These are phyloP conservation scores for Lobosporangium transversale DNA, from an alignment of 192 early-diverging fungal genomes.

Conservation along the genomic window DNA sequence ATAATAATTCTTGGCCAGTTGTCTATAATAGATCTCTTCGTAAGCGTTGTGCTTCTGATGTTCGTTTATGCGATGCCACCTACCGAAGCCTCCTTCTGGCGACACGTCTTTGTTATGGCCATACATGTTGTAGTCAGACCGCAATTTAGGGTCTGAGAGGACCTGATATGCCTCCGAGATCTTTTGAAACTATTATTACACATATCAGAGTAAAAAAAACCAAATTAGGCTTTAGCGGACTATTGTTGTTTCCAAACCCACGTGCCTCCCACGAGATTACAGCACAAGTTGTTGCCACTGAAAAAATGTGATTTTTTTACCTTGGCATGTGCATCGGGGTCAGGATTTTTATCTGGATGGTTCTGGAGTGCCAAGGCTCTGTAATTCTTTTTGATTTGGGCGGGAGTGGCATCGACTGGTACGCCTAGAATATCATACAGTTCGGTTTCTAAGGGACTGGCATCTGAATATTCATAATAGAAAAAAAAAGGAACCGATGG, in stretches of 20 bases:
- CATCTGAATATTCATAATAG: constrained; percentile 56
- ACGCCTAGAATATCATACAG: constrained; percentile 93
- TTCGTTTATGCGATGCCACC: neutral
- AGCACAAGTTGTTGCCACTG: neutral
- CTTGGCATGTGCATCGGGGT: constrained; percentile 77
- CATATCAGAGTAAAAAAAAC: neutral
- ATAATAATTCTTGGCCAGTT: too few relatives aligned
- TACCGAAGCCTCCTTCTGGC: constrained; percentile 74
- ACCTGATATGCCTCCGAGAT: constrained; percentile 98
- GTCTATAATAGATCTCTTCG: neutral
- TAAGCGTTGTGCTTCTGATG: neutral
- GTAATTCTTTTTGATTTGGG: constrained; percentile 95
- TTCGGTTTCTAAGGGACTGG: constrained; percentile 81
- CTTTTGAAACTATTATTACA: constrained; percentile 78
- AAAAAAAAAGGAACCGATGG: neutral
- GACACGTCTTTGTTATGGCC: constrained; percentile 60
- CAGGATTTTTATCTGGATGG: constrained; percentile 92
- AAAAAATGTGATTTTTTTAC: constrained; percentile 31
- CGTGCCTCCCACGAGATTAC: too few relatives aligned
- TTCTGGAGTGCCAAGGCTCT: constrained; percentile 82
- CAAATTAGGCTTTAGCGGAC: too few relatives aligned
- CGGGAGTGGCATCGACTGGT: constrained; percentile 73
- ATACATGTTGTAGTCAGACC: constrained; percentile 89
- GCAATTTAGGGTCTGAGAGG: constrained; percentile 88
- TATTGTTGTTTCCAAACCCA: neutral